Evolutionary conservation across 2,329 filamentous ascomycete genomes (phyloP).

Genomic region (Fusarium newnesense): DNA sequence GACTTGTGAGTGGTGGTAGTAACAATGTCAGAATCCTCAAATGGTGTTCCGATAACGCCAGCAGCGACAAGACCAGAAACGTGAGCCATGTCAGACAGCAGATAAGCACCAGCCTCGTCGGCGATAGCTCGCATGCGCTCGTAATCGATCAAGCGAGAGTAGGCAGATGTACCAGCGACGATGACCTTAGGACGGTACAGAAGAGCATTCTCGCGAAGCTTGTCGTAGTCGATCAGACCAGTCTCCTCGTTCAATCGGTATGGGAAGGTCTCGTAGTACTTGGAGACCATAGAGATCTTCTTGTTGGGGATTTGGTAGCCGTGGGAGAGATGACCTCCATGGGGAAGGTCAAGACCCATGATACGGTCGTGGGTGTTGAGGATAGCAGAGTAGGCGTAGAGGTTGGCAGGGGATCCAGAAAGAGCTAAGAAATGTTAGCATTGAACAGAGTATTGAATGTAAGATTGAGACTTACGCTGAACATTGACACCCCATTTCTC

Average conservation of each 20-base stretch:
- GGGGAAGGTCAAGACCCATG: slow-evolving; percentile 94
- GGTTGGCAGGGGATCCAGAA: slow-evolving; percentile 76
- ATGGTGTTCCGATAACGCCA: slow-evolving; percentile 88
- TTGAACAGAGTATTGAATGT: not conserved
- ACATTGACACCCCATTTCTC: slow-evolving; percentile 97
- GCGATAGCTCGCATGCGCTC: slow-evolving; percentile 86
- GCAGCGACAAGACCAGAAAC: slow-evolving; percentile 92
- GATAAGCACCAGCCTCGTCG: slow-evolving; percentile 88
- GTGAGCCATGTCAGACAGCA: slow-evolving; percentile 95
- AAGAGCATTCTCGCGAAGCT: slow-evolving; percentile 83
- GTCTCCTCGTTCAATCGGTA: slow-evolving; percentile 90
- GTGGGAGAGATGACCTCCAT: slow-evolving; percentile 93
- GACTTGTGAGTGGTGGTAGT: slow-evolving; percentile 99
- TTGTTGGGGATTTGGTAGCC: slow-evolving; percentile 92
- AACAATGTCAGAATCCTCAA: slow-evolving; percentile 88
- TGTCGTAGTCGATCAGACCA: slow-evolving; percentile 91
- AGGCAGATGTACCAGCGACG: slow-evolving; percentile 91
- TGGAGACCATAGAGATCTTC: slow-evolving; percentile 95
- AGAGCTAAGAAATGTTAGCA: slow-evolving; percentile 60
- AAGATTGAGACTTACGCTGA: slow-evolving; percentile 69
- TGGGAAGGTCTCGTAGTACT: slow-evolving; percentile 96
- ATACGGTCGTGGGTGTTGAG: slow-evolving; percentile 90
- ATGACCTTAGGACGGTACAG: slow-evolving; percentile 94
- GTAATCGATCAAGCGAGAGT: slow-evolving; percentile 94
- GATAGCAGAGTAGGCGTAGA: slow-evolving; percentile 92